Conservation (phyloP, 495 filamentous ascomycete species). For the Chaetomium fimeti region DNA sequence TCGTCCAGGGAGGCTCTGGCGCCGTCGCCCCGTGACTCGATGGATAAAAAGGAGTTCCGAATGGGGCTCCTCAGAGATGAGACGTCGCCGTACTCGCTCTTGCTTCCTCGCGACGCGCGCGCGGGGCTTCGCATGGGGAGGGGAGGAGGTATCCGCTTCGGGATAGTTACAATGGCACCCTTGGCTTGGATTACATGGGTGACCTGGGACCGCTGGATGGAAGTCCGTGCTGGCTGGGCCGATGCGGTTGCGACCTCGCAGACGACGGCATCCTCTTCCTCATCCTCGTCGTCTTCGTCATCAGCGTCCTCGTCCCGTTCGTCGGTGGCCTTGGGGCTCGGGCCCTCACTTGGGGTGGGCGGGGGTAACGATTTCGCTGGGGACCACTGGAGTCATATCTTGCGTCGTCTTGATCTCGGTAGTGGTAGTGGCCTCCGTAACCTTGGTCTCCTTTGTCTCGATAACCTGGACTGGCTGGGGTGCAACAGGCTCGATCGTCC, state of each 20-base stretch:
- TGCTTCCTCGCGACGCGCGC: slow-evolving; percentile 44
- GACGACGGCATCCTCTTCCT: slow-evolving; percentile 52
- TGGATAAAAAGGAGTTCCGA: slow-evolving; percentile 34
- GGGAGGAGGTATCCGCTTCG: slow-evolving; percentile 64
- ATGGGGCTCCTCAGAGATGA: slow-evolving; percentile 35
- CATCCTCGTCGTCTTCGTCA: slow-evolving; percentile 45
- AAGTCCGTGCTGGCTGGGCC: slow-evolving; percentile 46
- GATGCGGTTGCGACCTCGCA: slow-evolving; percentile 51
- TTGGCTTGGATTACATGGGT: slow-evolving; percentile 47
- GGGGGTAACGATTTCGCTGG: neutral
- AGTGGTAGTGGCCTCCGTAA: neutral
- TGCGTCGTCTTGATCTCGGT: neutral
- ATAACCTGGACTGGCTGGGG: slow-evolving; percentile 2
- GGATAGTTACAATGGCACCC: slow-evolving; percentile 68
- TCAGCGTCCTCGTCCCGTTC: slow-evolving; percentile 42
- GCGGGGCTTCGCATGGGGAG: slow-evolving; percentile 63
- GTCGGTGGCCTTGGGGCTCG: slow-evolving; percentile 20
- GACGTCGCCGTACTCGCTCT: slow-evolving; percentile 36
- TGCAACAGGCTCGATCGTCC: slow-evolving; percentile 25
- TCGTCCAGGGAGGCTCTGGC: slow-evolving; percentile 24
- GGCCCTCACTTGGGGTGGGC: neutral
- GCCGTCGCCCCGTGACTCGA: slow-evolving; percentile 19
- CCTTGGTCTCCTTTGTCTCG: slow-evolving; percentile 19
- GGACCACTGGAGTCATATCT: neutral
- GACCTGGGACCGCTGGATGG: slow-evolving; percentile 52